These are phyloP conservation scores for Symmetrospora coprosmae DNA, from an alignment of 768 basidiomycete genomes.

Conservation along the genomic window DNA sequence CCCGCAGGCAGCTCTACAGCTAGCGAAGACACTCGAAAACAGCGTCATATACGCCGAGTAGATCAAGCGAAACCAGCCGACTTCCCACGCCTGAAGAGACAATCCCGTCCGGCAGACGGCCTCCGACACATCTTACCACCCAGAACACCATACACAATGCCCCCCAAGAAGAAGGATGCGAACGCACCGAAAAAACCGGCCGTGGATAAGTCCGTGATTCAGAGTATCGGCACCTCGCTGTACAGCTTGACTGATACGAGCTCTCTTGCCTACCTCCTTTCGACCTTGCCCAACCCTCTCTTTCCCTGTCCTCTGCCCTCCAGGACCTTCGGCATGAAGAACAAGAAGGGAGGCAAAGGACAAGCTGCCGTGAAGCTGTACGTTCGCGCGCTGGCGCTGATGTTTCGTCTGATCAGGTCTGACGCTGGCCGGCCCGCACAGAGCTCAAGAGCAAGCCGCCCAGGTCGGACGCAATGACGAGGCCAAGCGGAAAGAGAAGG, in stretches of 20 bases:
- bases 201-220: slow-evolving; percentile 33
- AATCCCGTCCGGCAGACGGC: too few relatives aligned
- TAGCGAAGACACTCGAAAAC: too few relatives aligned
- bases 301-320: slow-evolving; percentile 17
- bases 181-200: slow-evolving; percentile 68
- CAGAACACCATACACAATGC: slow-evolving; percentile 44
- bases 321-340: slow-evolving; percentile 78
- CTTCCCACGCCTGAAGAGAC: too few relatives aligned
- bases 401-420: slow-evolving; percentile 36
- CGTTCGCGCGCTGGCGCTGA: slow-evolving; percentile 41
- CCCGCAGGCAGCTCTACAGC: too few relatives aligned
- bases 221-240: not conserved
- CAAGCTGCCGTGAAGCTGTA: slow-evolving; percentile 2
- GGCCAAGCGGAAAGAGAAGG: slow-evolving; percentile 63
- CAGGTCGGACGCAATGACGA: slow-evolving; percentile 69
- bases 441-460: slow-evolving; percentile 51
- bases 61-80: too few relatives aligned
- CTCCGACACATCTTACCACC: too few relatives aligned
- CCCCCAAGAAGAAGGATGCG: slow-evolving; percentile 60
- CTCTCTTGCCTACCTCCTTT: slow-evolving; percentile 30
- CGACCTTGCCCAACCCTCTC: slow-evolving; percentile 30
- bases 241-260: slow-evolving; percentile 34
- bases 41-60: too few relatives aligned
- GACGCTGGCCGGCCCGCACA: slow-evolving; percentile 45
- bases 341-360: slow-evolving; percentile 22